Evolutionary conservation across 805 yeast genomes (phyloP).

Genomic region (Candida ipomoeae): DNA sequence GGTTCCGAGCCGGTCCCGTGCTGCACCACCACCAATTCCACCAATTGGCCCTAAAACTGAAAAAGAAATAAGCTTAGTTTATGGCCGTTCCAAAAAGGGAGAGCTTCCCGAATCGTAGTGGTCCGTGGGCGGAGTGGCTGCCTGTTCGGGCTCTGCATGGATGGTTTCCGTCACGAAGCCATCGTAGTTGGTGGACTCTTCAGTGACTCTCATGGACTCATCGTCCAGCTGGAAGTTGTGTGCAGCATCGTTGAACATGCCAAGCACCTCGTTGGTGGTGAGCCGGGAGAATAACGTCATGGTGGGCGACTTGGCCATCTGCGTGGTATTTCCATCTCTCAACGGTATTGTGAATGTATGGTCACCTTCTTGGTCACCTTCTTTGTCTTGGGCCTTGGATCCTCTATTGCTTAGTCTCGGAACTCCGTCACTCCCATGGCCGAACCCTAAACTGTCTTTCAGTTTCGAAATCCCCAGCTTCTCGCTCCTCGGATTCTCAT

Average conservation of each 20-base stretch:
- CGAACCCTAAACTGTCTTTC: too few relatives aligned
- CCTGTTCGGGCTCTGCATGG: slow-evolving; percentile 9
- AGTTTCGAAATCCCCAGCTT: too few relatives aligned
- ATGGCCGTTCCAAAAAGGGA: slow-evolving; percentile 27
- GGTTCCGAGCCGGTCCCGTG: background rate
- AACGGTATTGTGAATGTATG: slow-evolving; percentile 44
- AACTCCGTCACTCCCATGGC: too few relatives aligned
- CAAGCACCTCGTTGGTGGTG: slow-evolving; percentile 68
- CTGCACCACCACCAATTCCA: background rate
- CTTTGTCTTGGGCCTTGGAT: background rate
- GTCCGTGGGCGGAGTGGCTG: slow-evolving; percentile 28
- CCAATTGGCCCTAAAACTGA: too few relatives aligned
- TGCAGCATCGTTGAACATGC: slow-evolving; percentile 66
- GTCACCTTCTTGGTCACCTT: slow-evolving; percentile 9
- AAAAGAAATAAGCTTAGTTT: too few relatives aligned
- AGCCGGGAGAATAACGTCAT: slow-evolving; percentile 71
- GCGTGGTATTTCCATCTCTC: slow-evolving; percentile 29
- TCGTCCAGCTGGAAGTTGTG: slow-evolving; percentile 27
- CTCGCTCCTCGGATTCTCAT: background rate
- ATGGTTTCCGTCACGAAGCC: slow-evolving; percentile 52
- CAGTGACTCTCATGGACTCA: slow-evolving; percentile 21
- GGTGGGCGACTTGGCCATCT: slow-evolving; percentile 62
- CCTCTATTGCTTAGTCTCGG: too few relatives aligned
- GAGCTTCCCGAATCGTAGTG: slow-evolving; percentile 36
- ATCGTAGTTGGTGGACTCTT: slow-evolving; percentile 34